A percentile compares a stretch with the other conserved stretches of the same genome.
Conservation (phyloP, 805 yeast species). For the Wickerhamomyces queroliae region DNA sequence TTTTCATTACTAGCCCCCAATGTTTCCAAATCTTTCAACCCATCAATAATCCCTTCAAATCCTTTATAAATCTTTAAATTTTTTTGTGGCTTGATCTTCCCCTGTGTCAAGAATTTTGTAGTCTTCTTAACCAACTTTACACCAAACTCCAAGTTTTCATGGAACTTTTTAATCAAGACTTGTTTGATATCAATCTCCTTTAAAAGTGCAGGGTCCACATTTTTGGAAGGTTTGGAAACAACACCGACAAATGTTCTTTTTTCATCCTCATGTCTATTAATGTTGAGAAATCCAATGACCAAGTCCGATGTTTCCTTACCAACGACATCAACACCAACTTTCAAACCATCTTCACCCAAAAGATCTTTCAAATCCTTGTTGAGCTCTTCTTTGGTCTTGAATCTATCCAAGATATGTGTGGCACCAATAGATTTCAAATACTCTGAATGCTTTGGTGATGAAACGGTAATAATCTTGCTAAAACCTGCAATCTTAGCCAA, state of each 20-base stretch:
- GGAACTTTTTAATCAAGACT: slow-evolving; percentile 36
- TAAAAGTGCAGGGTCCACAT: slow-evolving; percentile 14
- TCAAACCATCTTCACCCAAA: slow-evolving; percentile 24
- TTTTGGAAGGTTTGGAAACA: slow-evolving; percentile 29
- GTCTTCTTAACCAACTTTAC: slow-evolving; percentile 28
- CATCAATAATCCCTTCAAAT: slow-evolving; percentile 26
- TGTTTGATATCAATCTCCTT: slow-evolving; percentile 23
- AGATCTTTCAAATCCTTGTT: slow-evolving; percentile 14
- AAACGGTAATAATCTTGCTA: slow-evolving; percentile 34
- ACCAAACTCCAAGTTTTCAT: slow-evolving; percentile 36
- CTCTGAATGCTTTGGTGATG: slow-evolving; percentile 34
- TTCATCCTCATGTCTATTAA: slow-evolving; percentile 8
- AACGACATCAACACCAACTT: slow-evolving; percentile 38
- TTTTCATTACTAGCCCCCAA: slow-evolving; percentile 39
- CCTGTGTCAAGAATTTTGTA: slow-evolving; percentile 23
- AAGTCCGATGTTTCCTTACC: slow-evolving; percentile 33
- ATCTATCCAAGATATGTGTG: slow-evolving; percentile 32
- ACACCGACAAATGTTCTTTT: slow-evolving; percentile 31
- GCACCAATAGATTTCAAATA: slow-evolving; percentile 37
- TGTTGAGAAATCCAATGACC: slow-evolving; percentile 25
- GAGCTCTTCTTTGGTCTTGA: slow-evolving; percentile 20
- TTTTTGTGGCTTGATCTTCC: slow-evolving; percentile 27
- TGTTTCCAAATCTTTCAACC: slow-evolving; percentile 32
- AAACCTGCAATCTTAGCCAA: slow-evolving; percentile 34
- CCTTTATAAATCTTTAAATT: slow-evolving; percentile 31